Percentiles rank a stretch among this genome's conserved stretches.
Conservation (phyloP, 176 grass and related monocot species). For the Aegilops longissima region DNA sequence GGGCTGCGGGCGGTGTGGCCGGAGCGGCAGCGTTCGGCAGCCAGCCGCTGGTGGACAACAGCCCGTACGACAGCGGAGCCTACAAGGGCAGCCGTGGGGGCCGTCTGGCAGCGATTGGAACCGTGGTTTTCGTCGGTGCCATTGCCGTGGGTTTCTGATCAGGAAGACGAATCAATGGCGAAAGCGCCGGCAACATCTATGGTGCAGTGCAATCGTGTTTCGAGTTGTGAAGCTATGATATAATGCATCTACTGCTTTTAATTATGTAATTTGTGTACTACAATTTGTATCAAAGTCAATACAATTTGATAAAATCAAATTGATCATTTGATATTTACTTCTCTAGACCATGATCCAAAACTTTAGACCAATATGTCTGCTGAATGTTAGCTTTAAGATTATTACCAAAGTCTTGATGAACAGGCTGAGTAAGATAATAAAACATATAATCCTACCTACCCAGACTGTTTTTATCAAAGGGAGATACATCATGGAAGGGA, state of each 20-base stretch:
- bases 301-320: neutral
- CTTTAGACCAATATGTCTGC: too few species aligned
- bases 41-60: conserved; percentile 80
- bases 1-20: neutral
- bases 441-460: too few species aligned
- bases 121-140: neutral
- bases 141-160: conserved; percentile 14
- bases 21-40: conserved; percentile 39
- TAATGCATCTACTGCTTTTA: neutral
- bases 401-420: too few species aligned
- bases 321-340: neutral
- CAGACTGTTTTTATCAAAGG: too few species aligned
- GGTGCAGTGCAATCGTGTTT: too few species aligned
- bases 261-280: neutral
- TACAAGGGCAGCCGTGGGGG: neutral
- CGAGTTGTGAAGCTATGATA: neutral
- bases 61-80: conserved; percentile 70
- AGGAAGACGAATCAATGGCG: neutral
- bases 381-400: too few species aligned
- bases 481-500: too few species aligned
- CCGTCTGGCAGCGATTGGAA: conserved; percentile 1
- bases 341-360: neutral
- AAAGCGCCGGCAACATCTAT: neutral
- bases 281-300: neutral
- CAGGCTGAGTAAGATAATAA: too few species aligned